Conservation (phyloP, 257 asterid species). For the Salvia miltiorrhiza region DNA sequence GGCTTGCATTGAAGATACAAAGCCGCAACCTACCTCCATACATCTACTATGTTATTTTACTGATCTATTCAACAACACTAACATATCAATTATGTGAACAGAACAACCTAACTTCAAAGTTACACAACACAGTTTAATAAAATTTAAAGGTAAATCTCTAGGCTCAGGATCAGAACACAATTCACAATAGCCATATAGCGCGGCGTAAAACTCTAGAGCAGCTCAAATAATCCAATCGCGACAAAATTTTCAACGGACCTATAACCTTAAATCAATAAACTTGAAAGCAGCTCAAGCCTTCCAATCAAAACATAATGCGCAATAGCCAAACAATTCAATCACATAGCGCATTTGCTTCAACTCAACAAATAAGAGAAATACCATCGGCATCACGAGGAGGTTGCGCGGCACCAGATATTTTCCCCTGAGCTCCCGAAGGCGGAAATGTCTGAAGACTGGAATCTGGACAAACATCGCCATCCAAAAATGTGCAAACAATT, state of each 20-base stretch:
- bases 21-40: neutral
- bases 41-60: neutral
- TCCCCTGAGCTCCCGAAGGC: constrained; percentile 75
- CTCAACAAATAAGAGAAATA: constrained; percentile 26
- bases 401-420: constrained; percentile 70
- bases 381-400: constrained; percentile 99
- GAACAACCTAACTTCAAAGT: neutral
- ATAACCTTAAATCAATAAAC: neutral
- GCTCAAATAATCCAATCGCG: constrained; percentile 9
- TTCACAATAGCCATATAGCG: neutral
- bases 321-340: neutral
- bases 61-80: neutral
- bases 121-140: neutral
- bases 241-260: too few species aligned
- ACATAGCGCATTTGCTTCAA: neutral
- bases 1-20: constrained; percentile 5
- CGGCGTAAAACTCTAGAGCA: neutral
- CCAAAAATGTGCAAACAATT: neutral
- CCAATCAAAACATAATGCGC: constrained; percentile 5
- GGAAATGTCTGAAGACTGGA: constrained; percentile 97
- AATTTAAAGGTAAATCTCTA: neutral
- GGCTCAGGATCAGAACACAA: neutral
- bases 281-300: neutral
- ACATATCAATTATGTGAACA: neutral
- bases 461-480: constrained; percentile 41